Percentiles rank a stretch among this genome's conserved stretches.
These are phyloP conservation scores for Cyanodermella asteris DNA, from an alignment of 2,329 filamentous ascomycete genomes.

Conservation along the genomic window DNA sequence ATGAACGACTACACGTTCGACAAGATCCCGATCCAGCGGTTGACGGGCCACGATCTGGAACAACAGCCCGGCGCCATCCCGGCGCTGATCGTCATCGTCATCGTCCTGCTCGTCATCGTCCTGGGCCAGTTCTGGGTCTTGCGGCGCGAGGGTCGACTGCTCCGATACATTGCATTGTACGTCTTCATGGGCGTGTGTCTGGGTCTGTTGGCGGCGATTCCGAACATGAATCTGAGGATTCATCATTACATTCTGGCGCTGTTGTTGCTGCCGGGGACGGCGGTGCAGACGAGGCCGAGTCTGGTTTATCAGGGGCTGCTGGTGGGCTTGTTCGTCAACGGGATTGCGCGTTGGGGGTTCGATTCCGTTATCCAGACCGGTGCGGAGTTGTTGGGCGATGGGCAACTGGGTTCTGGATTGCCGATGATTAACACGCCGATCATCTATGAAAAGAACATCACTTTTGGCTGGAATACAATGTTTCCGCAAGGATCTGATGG, in stretches of 20 bases:
- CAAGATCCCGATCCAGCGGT: slow-evolving; percentile 37
- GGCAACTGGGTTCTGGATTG: slow-evolving; percentile 38
- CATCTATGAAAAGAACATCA: slow-evolving; percentile 30
- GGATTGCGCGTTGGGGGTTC: slow-evolving; percentile 41
- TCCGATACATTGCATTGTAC: slow-evolving; percentile 27
- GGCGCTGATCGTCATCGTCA: slow-evolving; percentile 31
- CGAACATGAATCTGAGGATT: slow-evolving; percentile 36
- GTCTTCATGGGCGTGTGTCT: slow-evolving; percentile 21
- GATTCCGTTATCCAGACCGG: slow-evolving; percentile 37
- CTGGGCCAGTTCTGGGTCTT: slow-evolving; percentile 34
- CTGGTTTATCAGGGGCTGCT: slow-evolving; percentile 40
- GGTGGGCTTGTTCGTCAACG: slow-evolving; percentile 40
- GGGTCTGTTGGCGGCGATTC: slow-evolving; percentile 28
- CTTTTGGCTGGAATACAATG: slow-evolving; percentile 35
- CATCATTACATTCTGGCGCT: slow-evolving; percentile 42
- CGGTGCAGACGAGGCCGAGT: slow-evolving; percentile 34
- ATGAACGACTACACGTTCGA: slow-evolving; percentile 43
- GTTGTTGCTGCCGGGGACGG: slow-evolving; percentile 34
- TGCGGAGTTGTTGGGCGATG: slow-evolving; percentile 20
- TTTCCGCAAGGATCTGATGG: slow-evolving; percentile 41
- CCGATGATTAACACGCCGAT: slow-evolving; percentile 31
- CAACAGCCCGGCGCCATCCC: slow-evolving; percentile 37
- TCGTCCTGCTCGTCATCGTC: slow-evolving; percentile 27
- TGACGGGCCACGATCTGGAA: slow-evolving; percentile 40
- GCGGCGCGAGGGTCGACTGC: slow-evolving; percentile 35